Base-by-base conservation (phyloP, 805 yeast genomes). In the Ogataea trehalophila region DNA sequence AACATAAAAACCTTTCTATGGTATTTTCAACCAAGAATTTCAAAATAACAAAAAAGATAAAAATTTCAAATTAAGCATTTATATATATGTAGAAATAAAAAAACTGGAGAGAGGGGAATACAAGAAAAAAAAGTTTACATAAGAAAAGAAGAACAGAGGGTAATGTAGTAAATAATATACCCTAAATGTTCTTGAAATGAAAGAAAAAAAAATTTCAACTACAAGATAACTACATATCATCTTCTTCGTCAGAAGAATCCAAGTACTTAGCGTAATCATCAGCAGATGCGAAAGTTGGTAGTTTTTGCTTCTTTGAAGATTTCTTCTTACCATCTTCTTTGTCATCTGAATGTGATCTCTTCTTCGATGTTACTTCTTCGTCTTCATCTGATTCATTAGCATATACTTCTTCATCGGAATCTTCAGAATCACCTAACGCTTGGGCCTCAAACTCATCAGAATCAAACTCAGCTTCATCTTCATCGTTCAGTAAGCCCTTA, bases 251-350 rank as follows among this genome's bases (percentile, higher is more conserved):
- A 29, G 83, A 87, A 15, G 86, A 81, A 29, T 74, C 74, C 63
- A 87, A 68, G 56, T 82, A 83, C 61, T 87, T 74, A 26, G 92
- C 83, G 62, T 89, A 90, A 51, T 87, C 96, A 38, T 87, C 96
- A 9, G 83, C 95, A 41, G 90, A 83, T 1, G 96, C 97, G 70
- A 89, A 91, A 18, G 81, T 74, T 20, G 97, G 97, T 50, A 91
- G 71, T 41, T 76, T 80, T 60, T 78, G 82, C 59, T 86, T 69
- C 64, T 78, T 82, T 41, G 72, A 67, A 61, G 73, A 80, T 41
- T 52, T 50, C 46, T 57, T 62, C 49, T 58, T 61, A 55, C 44
- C 37, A 15, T 15, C 22, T 5, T 38, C 48, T 6, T 51, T 56
- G 8, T 49, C 56, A 6, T 58, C 58, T 31, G 43, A 43, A 7